Percentiles rank a stretch among this genome's conserved stretches.
Conservation (phyloP, 495 filamentous ascomycete species). For the Amorphotheca resinae region DNA sequence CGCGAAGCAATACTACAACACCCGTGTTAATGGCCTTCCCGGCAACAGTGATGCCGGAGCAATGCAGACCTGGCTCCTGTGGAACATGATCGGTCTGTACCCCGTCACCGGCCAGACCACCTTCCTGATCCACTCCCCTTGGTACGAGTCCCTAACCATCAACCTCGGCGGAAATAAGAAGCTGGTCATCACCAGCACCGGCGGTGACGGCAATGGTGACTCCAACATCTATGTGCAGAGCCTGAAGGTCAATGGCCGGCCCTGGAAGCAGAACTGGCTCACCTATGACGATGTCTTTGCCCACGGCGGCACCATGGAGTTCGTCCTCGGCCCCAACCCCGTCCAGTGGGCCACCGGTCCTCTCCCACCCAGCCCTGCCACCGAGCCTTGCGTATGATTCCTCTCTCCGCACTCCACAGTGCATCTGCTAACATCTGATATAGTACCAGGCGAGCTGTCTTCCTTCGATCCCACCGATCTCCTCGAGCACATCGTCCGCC, state of each 20-base stretch:
- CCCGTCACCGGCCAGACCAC: constrained; percentile 52
- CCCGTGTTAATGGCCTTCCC: constrained; percentile 39
- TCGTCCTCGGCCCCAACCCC: constrained; percentile 41
- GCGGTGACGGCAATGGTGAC: constrained; percentile 29
- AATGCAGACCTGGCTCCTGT: constrained; percentile 57
- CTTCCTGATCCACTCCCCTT: constrained; percentile 51
- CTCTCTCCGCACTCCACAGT: too few relatives aligned
- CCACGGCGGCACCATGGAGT: constrained; percentile 48
- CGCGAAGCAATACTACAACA: constrained; percentile 42
- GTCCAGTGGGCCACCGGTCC: constrained; percentile 44
- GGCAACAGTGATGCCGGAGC: constrained; percentile 59
- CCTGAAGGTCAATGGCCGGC: constrained; percentile 34
- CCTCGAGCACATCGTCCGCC: too few relatives aligned
- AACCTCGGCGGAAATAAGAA: constrained; percentile 40
- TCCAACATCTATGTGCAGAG: constrained; percentile 45
- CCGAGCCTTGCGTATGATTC: too few relatives aligned
- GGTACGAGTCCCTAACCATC: constrained; percentile 45
- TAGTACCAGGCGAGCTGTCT: too few relatives aligned
- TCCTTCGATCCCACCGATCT: too few relatives aligned
- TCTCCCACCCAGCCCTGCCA: constrained; percentile 35
- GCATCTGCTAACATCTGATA: too few relatives aligned
- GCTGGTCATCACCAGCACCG: constrained; percentile 42
- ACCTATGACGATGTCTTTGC: constrained; percentile 52
- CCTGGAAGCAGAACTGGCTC: constrained; percentile 48
- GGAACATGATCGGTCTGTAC: constrained; percentile 61